Evolutionary conservation across 495 filamentous ascomycete genomes (phyloP).

Genomic region (Penicillium longicatenatum): DNA sequence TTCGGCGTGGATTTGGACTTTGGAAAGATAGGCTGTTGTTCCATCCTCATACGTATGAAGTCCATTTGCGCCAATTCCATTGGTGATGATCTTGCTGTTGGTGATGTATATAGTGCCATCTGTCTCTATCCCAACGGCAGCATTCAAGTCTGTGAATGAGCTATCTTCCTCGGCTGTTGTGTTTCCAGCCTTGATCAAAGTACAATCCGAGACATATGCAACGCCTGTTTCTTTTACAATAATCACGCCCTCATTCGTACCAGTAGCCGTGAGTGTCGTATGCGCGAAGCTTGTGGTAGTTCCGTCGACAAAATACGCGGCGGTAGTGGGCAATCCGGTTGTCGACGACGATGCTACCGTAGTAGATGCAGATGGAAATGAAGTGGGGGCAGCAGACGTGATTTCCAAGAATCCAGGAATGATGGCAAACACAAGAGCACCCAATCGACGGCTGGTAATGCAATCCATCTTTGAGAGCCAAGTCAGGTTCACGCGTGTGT

Average conservation of each 20-base stretch:
- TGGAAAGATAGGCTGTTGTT: background rate
- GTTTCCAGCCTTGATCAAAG: slow-evolving; percentile 6
- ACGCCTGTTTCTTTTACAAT: slow-evolving; percentile 9
- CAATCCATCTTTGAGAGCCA: background rate
- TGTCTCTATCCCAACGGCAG: slow-evolving; percentile 7
- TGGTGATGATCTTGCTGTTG: slow-evolving; percentile 3
- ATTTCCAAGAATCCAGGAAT: background rate
- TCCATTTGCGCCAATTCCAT: background rate
- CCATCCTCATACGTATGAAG: slow-evolving; percentile 7
- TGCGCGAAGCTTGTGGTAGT: slow-evolving; percentile 3
- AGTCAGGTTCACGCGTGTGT: too few species aligned
- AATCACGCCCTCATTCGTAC: slow-evolving; percentile 4
- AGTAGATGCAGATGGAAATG: background rate
- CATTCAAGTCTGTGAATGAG: slow-evolving; percentile 7
- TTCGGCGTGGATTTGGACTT: background rate
- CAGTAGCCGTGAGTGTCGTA: slow-evolving; percentile 5
- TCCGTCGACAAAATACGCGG: slow-evolving; percentile 5
- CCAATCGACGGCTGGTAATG: background rate
- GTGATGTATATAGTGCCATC: slow-evolving; percentile 4
- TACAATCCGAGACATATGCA: slow-evolving; percentile 5
- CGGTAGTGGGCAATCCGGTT: slow-evolving; percentile 2
- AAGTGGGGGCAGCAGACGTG: background rate
- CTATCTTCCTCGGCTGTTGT: background rate
- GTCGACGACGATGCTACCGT: background rate
- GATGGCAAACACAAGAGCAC: background rate